phyloP scores from a whole-genome alignment of 345 rosid genomes.

The Cardiospermum halicacabum region DNA sequence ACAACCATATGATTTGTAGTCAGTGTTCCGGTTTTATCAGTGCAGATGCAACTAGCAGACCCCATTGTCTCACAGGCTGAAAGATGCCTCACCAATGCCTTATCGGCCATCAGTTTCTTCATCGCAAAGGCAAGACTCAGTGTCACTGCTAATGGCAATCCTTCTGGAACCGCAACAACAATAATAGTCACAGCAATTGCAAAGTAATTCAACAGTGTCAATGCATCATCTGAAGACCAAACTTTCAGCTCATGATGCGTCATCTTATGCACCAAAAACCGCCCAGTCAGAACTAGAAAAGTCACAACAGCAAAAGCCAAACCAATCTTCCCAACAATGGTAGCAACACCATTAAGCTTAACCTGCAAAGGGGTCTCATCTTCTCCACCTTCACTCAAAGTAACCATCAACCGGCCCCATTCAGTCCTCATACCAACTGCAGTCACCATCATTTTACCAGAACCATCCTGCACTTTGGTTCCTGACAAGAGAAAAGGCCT shows the following conservation, averaged over 20 bases:
- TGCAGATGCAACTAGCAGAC: constrained; percentile 65
- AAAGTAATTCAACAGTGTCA: constrained; percentile 50
- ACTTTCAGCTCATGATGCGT: constrained; percentile 32
- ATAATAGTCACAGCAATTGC: constrained; percentile 74
- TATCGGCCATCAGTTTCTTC: constrained; percentile 68
- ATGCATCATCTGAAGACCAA: constrained; percentile 38
- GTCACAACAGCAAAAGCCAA: constrained; percentile 57
- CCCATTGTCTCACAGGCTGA: constrained; percentile 86
- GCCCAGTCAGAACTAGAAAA: constrained; percentile 45
- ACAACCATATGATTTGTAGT: constrained; percentile 67
- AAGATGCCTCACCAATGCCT: constrained; percentile 70
- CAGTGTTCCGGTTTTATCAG: constrained; percentile 73
- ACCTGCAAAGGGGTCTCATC: constrained; percentile 69
- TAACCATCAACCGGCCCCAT: constrained; percentile 72
- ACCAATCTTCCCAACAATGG: constrained; percentile 63
- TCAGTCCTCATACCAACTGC: constrained; percentile 70
- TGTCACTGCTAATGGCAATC: constrained; percentile 74
- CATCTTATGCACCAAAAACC: constrained; percentile 43
- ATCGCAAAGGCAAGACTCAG: constrained; percentile 78
- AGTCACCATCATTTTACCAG: constrained; percentile 65
- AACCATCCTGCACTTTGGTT: constrained; percentile 55
- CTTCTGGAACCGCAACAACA: constrained; percentile 81
- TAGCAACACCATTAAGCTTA: constrained; percentile 62
- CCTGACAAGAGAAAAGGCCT: constrained; percentile 55
- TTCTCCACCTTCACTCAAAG: constrained; percentile 42